Percentiles rank a stretch among this genome's conserved stretches.
Conservation (phyloP, 1,284 basidiomycete genomes). For the Irpex sp. region DNA sequence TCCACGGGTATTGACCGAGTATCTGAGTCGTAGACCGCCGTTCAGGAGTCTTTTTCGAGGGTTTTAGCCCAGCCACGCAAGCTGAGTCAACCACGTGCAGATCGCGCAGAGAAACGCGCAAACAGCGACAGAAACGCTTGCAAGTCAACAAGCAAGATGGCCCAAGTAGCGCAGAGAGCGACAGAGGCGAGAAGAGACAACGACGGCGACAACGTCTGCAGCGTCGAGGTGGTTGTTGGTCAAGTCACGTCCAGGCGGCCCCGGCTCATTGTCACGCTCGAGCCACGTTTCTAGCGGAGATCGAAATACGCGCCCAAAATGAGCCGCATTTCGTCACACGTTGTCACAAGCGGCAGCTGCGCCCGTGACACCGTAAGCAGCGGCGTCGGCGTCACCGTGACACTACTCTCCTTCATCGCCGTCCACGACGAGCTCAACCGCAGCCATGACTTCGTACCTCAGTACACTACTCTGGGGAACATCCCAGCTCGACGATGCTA, state of each 20-base stretch:
- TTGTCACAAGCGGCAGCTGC: neutral
- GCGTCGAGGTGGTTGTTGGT: slow-evolving; percentile 24
- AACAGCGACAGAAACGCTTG: slow-evolving; percentile 7
- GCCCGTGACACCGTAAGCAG: slow-evolving; percentile 2
- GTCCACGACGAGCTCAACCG: slow-evolving; percentile 14
- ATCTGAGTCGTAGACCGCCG: slow-evolving; percentile 5
- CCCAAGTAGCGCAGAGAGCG: slow-evolving; percentile 4
- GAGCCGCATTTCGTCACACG: slow-evolving; percentile 2
- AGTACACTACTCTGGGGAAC: slow-evolving; percentile 72
- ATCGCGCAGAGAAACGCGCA: slow-evolving; percentile 4
- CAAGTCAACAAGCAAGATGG: neutral
- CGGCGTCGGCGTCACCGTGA: slow-evolving; percentile 7
- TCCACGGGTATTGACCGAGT: slow-evolving; percentile 1
- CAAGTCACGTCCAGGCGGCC: slow-evolving; percentile 22
- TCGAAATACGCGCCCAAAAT: neutral
- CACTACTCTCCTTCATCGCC: slow-evolving; percentile 8
- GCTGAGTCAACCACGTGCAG: slow-evolving; percentile 18
- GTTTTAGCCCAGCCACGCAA: slow-evolving; percentile 20
- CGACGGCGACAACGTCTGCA: slow-evolving; percentile 16
- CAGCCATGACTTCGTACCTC: slow-evolving; percentile 40
- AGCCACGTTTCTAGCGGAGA: slow-evolving; percentile 11
- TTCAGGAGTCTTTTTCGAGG: slow-evolving; percentile 18
- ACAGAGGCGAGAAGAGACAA: slow-evolving; percentile 6
- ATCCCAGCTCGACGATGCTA: slow-evolving; percentile 71
- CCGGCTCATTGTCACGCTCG: slow-evolving; percentile 19